phyloP scores from a whole-genome alignment of 2,329 filamentous ascomycete genomes.

The Cryphonectria japonica region DNA sequence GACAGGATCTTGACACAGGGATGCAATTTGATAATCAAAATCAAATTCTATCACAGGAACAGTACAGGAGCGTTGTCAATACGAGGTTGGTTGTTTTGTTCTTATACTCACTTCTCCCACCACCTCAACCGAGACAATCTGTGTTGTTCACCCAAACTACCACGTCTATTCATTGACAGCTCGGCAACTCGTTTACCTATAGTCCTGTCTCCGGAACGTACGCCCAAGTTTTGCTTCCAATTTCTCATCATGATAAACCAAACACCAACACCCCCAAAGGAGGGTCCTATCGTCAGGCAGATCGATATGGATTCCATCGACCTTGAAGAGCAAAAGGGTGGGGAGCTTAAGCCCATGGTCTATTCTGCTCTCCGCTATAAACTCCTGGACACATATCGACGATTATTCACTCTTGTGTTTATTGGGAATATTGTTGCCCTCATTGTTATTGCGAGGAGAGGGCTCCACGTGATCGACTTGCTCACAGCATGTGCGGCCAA shows the following conservation, averaged over 20 bases:
- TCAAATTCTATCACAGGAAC: neutral
- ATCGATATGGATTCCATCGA: neutral
- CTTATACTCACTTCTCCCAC: neutral
- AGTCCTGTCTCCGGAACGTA: neutral
- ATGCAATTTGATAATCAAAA: neutral
- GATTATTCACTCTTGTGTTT: conserved; percentile 58
- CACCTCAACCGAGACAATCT: neutral
- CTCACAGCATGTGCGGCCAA: conserved; percentile 48
- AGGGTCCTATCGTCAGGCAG: neutral
- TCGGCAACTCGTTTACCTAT: neutral
- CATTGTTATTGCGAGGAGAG: conserved; percentile 38
- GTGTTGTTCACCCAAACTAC: neutral
- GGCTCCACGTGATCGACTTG: neutral
- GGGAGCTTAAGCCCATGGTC: neutral
- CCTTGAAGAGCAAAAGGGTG: neutral
- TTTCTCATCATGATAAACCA: neutral
- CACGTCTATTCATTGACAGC: neutral
- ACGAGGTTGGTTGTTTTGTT: neutral
- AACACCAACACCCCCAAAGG: neutral
- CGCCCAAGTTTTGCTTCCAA: neutral
- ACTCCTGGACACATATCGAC: conserved; percentile 58
- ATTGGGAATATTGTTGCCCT: conserved; percentile 55
- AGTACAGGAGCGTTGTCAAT: neutral
- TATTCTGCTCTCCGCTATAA: conserved; percentile 41
- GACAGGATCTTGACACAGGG: neutral